These are phyloP conservation scores for Galium porrigens DNA, from an alignment of 305 asterid genomes.

Conservation along the genomic window DNA sequence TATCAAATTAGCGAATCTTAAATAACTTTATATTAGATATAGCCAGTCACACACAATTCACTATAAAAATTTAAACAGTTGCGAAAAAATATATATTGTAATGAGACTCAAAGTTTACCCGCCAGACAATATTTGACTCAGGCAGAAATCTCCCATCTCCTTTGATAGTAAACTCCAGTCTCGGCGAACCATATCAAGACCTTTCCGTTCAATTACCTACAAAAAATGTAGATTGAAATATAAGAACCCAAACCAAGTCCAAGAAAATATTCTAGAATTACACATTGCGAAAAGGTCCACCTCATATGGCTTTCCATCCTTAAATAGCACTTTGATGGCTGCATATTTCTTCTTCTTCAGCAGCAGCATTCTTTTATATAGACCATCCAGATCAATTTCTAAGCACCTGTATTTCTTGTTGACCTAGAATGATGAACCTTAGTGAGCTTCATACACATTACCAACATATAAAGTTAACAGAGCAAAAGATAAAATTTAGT, in stretches of 20 bases:
- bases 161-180: conserved; percentile 97
- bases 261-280: conserved; percentile 15
- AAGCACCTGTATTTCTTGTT: conserved; percentile 86
- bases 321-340: conserved; percentile 75
- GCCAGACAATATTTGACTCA: conserved; percentile 79
- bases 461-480: neutral
- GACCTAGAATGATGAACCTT: conserved; percentile 39
- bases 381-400: conserved; percentile 96
- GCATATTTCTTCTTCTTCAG: conserved; percentile 99
- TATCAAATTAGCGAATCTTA: conserved; percentile 7
- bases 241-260: neutral
- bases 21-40: neutral
- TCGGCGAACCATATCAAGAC: conserved; percentile 98
- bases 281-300: conserved; percentile 26
- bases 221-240: conserved; percentile 16
- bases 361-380: conserved; percentile 92
- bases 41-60: neutral
- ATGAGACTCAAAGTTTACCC: conserved; percentile 28
- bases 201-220: conserved; percentile 85
- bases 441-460: neutral
- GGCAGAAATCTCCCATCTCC: conserved; percentile 90
- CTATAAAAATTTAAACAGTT: conserved; percentile 4
- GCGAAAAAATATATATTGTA: neutral
- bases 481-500: conserved; percentile 3
- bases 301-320: conserved; percentile 62